These are phyloP conservation scores for Pleurostoma richardsiae DNA, from an alignment of 2,329 filamentous ascomycete genomes.

Conservation along the genomic window DNA sequence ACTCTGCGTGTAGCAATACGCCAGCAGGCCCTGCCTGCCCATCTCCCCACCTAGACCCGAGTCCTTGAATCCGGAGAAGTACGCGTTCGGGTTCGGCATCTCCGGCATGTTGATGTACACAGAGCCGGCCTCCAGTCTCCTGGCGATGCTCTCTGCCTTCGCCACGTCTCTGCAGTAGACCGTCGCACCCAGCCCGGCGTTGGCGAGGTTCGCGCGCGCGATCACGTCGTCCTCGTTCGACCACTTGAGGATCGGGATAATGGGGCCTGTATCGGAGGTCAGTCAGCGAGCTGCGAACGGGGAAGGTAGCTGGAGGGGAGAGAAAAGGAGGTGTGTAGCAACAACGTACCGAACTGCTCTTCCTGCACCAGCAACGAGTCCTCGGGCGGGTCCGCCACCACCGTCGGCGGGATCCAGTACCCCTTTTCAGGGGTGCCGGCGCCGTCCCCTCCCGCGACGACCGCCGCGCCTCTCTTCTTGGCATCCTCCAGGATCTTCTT, in stretches of 20 bases:
- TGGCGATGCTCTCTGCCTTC: conserved; percentile 45
- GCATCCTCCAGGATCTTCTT: conserved; percentile 51
- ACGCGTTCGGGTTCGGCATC: conserved; percentile 21
- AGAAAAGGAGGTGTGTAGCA: neutral
- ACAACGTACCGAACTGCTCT: conserved; percentile 50
- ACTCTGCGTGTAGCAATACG: conserved; percentile 24
- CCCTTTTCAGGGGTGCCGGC: conserved; percentile 32
- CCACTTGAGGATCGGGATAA: conserved; percentile 60
- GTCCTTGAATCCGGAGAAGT: conserved; percentile 25
- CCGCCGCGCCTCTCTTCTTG: conserved; percentile 44
- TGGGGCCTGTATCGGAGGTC: conserved; percentile 39
- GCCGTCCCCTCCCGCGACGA: conserved; percentile 40
- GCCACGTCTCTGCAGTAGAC: conserved; percentile 51
- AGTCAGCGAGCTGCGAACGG: neutral
- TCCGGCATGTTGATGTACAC: conserved; percentile 52
- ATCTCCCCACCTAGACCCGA: conserved; percentile 27
- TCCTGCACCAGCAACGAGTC: conserved; percentile 50
- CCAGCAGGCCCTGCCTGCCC: conserved; percentile 25
- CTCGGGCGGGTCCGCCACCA: conserved; percentile 53
- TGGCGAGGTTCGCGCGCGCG: conserved; percentile 44
- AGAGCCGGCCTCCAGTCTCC: conserved; percentile 49
- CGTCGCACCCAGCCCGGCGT: conserved; percentile 50
- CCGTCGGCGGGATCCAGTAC: conserved; percentile 54
- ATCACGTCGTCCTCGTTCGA: conserved; percentile 55
- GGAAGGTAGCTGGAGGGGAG: neutral